These are phyloP conservation scores for Monosporascus sp. DNA, from an alignment of 2,329 filamentous ascomycete genomes.

Conservation along the genomic window DNA sequence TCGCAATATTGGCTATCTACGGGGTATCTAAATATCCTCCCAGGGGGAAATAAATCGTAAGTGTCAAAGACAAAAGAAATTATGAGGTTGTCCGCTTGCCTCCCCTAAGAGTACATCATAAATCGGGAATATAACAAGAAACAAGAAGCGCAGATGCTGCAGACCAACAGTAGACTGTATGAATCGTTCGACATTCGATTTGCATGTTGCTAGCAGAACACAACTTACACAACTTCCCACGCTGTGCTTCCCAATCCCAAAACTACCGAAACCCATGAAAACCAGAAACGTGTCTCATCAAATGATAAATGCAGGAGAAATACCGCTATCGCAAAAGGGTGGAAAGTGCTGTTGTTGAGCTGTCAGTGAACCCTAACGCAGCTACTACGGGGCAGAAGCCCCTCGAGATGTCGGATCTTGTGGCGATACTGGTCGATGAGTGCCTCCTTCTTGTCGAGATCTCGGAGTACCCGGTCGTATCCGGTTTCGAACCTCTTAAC, in stretches of 20 bases:
- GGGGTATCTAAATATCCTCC: not conserved
- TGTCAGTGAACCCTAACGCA: not conserved
- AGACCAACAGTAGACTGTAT: not conserved
- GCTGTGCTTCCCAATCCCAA: no score
- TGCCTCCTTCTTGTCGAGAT: not conserved
- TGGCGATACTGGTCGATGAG: not conserved
- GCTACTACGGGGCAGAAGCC: not conserved
- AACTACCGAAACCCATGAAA: not conserved
- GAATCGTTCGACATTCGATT: no score
- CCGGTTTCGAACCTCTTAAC: constrained; percentile 5
- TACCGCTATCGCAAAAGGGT: no score
- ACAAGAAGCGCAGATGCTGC: not conserved
- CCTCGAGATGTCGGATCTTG: not conserved
- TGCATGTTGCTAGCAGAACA: not conserved
- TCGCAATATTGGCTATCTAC: not conserved
- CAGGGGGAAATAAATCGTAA: no score
- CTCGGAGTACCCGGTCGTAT: constrained; percentile 3
- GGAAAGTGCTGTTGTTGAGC: no score
- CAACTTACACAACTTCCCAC: not conserved
- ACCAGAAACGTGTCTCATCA: not conserved
- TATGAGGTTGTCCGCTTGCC: no score
- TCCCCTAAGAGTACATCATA: no score
- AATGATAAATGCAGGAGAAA: not conserved
- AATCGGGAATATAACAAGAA: no score
- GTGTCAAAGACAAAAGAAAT: no score